Base-by-base conservation (phyloP, 129 eudicot species). In the Lactuca saligna region DNA sequence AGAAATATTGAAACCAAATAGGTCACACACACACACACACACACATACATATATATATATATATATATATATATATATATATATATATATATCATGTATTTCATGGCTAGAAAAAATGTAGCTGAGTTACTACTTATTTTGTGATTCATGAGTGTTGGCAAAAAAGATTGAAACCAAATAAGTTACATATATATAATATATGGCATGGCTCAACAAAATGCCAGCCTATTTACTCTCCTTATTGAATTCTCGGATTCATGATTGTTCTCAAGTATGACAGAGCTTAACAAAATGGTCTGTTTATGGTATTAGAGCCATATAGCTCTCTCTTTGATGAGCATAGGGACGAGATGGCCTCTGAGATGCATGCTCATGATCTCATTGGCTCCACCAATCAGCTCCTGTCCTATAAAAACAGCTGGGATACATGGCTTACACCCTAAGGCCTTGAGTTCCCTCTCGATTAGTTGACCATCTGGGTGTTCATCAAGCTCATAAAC, bases 241-340 rank as follows among this genome's bases (percentile, higher is more conserved):
- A 74, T 66, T 25, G 2, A 25, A 25, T 25, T 57, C 61, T 56
- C 35, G 8, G 49, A 48, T 48, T 48, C 61, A 66, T 17, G 7
- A 66, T 75, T 13, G 55, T 50, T 66, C 55, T 75, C 46, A 14
- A 67, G 69, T 67, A 59, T 75, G 49, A 29, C 16, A 35, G 20
- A 59, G 34, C 69, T 75, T 25, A 12, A 44, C 54, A 20, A 66
- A 65, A 46, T n/a, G 62, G 62, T 58, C 54, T 57, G 61, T 48
- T 42, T 57, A 66, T 14, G 62, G 29, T 54, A 37, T 54, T 78
- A 78, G 34, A 78, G 78, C 82, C 82, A 79, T 66, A 79, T 72
- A 53, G 82, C 82, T 59, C 74, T 60, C 41, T 87, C 96, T 70
- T 88, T 78, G 74, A 67, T 86, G 75, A 88, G 89, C 82, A 88